phyloP scores from a whole-genome alignment of 768 basidiomycete genomes.

The Pleurotus salmoneostramineus region DNA sequence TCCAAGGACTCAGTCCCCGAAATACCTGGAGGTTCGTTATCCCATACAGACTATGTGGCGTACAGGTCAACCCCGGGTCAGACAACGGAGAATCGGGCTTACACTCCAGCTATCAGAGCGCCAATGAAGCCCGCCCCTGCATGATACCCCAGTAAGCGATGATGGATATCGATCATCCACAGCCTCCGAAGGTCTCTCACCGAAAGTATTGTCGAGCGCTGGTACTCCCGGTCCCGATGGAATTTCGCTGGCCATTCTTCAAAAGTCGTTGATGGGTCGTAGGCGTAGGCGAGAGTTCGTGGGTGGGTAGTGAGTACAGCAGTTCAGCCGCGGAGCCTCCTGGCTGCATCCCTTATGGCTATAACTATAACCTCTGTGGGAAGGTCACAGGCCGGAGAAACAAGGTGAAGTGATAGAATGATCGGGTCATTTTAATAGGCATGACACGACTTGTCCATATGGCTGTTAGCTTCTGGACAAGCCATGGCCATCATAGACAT shows the following conservation, averaged over 20 bases:
- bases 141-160: background rate
- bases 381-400: too few relatives aligned
- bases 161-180: background rate
- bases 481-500: too few relatives aligned
- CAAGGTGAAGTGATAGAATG: too few relatives aligned
- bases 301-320: background rate
- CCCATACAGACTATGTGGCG: slow-evolving; percentile 14
- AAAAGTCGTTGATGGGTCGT: too few relatives aligned
- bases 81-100: background rate
- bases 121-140: slow-evolving; percentile 18
- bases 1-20: too few relatives aligned
- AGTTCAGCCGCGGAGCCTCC: too few relatives aligned
- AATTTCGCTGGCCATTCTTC: too few relatives aligned
- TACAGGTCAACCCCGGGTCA: background rate
- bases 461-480: too few relatives aligned
- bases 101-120: slow-evolving; percentile 15
- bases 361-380: too few relatives aligned
- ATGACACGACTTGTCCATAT: too few relatives aligned
- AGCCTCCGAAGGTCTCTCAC: slow-evolving; percentile 9
- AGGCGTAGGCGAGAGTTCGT: background rate
- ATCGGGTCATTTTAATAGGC: too few relatives aligned
- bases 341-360: too few relatives aligned
- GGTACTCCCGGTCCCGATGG: background rate
- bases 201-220: slow-evolving; percentile 10
- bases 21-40: slow-evolving; percentile 18